Conservation (phyloP, 129 eudicot species). For the Cynara cardunculus region DNA sequence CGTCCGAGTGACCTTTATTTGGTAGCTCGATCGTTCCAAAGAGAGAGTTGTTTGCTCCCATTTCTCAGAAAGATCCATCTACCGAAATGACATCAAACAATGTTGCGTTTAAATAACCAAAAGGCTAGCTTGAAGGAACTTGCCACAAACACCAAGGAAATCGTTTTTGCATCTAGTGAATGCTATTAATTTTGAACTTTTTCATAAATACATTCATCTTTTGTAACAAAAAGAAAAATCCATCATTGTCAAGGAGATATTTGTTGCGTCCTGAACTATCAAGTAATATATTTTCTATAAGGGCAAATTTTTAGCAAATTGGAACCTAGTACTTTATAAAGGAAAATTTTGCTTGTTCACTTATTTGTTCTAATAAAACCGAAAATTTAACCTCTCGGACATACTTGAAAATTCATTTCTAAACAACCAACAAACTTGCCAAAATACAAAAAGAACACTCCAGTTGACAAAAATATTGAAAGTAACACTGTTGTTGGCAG, state of each 20-base stretch:
- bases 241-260: no score
- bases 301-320: no score
- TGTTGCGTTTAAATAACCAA: background rate
- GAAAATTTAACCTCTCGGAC: background rate
- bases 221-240: no score
- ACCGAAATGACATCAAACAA: constrained; percentile 1
- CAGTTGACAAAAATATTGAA: background rate
- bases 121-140: background rate
- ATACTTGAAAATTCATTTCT: background rate
- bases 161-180: background rate
- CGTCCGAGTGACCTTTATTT: constrained; percentile 50
- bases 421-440: background rate
- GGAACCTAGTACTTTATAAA: no score
- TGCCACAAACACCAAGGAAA: constrained; percentile 8
- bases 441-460: background rate
- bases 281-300: no score
- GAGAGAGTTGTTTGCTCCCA: constrained; percentile 77
- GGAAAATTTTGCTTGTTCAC: no score
- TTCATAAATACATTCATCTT: no score
- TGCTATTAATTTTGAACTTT: background rate
- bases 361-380: no score
- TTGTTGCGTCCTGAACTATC: no score
- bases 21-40: constrained; percentile 68
- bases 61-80: constrained; percentile 70
- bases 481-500: background rate